Conservation (phyloP, 2,329 filamentous ascomycete species). For the Exophiala bonariae region DNA sequence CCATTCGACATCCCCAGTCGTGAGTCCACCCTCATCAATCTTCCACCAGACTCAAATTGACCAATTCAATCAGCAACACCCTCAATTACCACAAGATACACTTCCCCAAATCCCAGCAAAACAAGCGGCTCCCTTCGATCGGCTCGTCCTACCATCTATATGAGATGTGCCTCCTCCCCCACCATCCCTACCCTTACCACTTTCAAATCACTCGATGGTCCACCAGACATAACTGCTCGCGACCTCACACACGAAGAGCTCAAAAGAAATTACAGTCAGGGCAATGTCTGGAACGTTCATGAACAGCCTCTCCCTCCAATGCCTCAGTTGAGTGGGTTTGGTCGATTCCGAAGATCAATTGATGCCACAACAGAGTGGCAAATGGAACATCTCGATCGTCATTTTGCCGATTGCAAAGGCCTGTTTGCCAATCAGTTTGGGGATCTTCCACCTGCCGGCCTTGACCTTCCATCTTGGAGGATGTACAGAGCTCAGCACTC, state of each 20-base stretch:
- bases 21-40: constrained; percentile 5
- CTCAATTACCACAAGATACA: neutral
- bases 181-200: constrained; percentile 2
- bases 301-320: constrained; percentile 20
- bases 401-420: constrained; percentile 14
- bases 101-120: neutral
- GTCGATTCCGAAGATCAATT: constrained; percentile 24
- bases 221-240: constrained; percentile 17
- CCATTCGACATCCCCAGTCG: constrained; percentile 7
- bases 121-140: neutral
- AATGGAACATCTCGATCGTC: constrained; percentile 16
- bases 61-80: neutral
- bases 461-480: constrained; percentile 19
- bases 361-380: constrained; percentile 25
- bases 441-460: constrained; percentile 16
- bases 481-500: constrained; percentile 13
- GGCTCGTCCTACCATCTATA: neutral
- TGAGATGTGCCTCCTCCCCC: constrained; percentile 14
- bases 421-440: constrained; percentile 17
- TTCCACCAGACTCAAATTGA: neutral
- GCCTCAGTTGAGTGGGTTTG: constrained; percentile 24
- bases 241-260: constrained; percentile 17
- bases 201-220: constrained; percentile 1
- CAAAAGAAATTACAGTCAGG: constrained; percentile 22
- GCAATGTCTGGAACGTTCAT: constrained; percentile 20